Percentiles rank a stretch among this genome's conserved stretches.
Evolutionary conservation across 2,329 filamentous ascomycete genomes (phyloP).

Genomic region (Akanthomyces dipterigenus): DNA sequence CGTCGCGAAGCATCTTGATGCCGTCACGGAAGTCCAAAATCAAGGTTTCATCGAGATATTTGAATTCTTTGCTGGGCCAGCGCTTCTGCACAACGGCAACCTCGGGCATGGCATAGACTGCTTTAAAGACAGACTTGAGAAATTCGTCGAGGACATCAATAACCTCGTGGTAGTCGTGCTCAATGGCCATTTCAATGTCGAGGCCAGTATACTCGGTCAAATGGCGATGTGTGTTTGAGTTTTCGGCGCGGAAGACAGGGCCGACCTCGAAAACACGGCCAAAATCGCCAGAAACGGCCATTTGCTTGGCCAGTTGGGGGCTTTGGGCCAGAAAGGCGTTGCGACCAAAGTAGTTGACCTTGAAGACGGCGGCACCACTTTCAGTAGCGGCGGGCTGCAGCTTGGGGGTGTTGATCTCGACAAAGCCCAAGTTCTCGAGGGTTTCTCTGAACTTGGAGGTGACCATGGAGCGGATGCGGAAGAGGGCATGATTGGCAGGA

Average conservation of each 20-base stretch:
- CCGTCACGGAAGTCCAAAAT: slow-evolving; percentile 74
- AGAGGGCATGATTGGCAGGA: slow-evolving; percentile 79
- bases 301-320: slow-evolving; percentile 87
- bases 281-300: slow-evolving; percentile 85
- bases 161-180: slow-evolving; percentile 84
- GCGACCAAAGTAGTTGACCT: slow-evolving; percentile 84
- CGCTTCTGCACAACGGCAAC: slow-evolving; percentile 74
- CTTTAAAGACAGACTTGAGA: slow-evolving; percentile 63
- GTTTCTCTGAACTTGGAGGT: slow-evolving; percentile 72
- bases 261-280: slow-evolving; percentile 72
- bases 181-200: slow-evolving; percentile 88
- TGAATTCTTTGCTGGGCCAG: slow-evolving; percentile 79
- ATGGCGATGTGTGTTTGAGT: slow-evolving; percentile 91
- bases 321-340: slow-evolving; percentile 85
- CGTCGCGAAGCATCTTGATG: slow-evolving; percentile 74
- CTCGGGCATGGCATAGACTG: slow-evolving; percentile 49
- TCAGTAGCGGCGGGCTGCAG: slow-evolving; percentile 85
- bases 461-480: slow-evolving; percentile 77
- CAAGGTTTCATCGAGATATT: slow-evolving; percentile 81
- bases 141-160: slow-evolving; percentile 70
- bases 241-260: slow-evolving; percentile 81
- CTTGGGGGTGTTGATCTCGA: slow-evolving; percentile 92
- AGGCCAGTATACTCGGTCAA: slow-evolving; percentile 91
- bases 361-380: slow-evolving; percentile 85
- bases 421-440: slow-evolving; percentile 64